Percentiles rank a stretch among this genome's conserved stretches.
Evolutionary conservation across 2,329 filamentous ascomycete genomes (phyloP).

Genomic region (Endoconidiophora laricicola): DNA sequence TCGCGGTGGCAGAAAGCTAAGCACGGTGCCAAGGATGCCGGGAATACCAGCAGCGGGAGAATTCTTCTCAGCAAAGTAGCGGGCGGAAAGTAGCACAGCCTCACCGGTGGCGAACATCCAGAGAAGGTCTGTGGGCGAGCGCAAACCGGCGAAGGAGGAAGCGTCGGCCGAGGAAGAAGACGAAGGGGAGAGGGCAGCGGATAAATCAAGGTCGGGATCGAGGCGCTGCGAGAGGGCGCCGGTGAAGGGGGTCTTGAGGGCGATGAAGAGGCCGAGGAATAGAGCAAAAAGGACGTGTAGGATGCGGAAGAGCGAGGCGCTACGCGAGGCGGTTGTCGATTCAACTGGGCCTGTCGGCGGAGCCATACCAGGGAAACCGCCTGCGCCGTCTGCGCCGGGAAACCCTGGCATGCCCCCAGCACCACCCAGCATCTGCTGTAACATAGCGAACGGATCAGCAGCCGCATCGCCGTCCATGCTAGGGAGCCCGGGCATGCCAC

Average conservation of each 20-base stretch:
- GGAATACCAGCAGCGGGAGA: constrained; percentile 26
- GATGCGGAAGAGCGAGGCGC: constrained; percentile 47
- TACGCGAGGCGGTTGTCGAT: constrained; percentile 19
- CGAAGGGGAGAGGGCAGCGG: constrained; percentile 14
- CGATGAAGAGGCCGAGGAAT: constrained; percentile 52
- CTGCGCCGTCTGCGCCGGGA: constrained; percentile 9
- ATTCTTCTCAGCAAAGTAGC: constrained; percentile 48
- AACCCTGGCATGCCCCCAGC: constrained; percentile 15
- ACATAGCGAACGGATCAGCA: constrained; percentile 33
- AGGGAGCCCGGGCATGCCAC: constrained; percentile 17
- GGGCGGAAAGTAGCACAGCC: constrained; percentile 51
- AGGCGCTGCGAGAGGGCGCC: constrained; percentile 46
- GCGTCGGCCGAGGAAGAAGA: constrained; percentile 16
- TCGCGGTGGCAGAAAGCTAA: constrained; percentile 48
- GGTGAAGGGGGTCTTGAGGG: constrained; percentile 49
- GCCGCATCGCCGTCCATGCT: constrained; percentile 11
- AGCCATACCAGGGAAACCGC: constrained; percentile 19
- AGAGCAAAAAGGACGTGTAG: constrained; percentile 59
- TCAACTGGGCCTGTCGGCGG: constrained; percentile 23
- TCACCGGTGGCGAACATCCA: constrained; percentile 69
- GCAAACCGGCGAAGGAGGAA: constrained; percentile 1
- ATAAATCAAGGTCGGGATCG: constrained; percentile 18
- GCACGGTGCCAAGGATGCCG: constrained; percentile 41
- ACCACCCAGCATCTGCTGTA: constrained; percentile 51
- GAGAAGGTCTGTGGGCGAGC: constrained; percentile 37